These are phyloP conservation scores for Pythium plurisporium DNA, from an alignment of 352 stramenopile genomes.

Conservation along the genomic window DNA sequence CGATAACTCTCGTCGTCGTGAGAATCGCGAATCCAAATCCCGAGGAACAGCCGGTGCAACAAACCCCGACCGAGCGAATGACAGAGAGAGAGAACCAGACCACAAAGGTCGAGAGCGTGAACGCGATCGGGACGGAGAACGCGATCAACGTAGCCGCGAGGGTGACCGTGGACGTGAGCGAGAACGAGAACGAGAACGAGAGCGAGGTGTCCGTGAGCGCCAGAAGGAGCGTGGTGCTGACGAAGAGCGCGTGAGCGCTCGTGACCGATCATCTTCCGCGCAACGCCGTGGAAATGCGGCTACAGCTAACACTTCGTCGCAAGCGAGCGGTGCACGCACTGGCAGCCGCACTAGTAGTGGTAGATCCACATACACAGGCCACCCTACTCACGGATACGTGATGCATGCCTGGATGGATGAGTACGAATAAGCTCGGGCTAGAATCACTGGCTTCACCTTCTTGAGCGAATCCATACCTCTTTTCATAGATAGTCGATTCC, in stretches of 20 bases:
- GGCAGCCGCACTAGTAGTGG: slow-evolving; percentile 3
- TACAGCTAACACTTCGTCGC: neutral
- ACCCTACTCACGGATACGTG: slow-evolving; percentile 40
- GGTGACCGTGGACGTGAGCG: slow-evolving; percentile 29
- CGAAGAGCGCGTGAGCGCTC: slow-evolving; percentile 13
- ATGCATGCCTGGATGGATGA: slow-evolving; percentile 73
- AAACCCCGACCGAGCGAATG: neutral
- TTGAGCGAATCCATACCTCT: neutral
- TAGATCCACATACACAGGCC: slow-evolving; percentile 1
- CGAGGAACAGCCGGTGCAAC: slow-evolving; percentile 14
- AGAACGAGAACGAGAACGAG: slow-evolving; percentile 5
- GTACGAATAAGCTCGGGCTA: slow-evolving; percentile 13
- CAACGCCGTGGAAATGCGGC: slow-evolving; percentile 16
- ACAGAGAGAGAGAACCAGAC: slow-evolving; percentile 8
- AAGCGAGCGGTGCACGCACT: slow-evolving; percentile 1
- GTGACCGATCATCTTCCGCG: slow-evolving; percentile 18
- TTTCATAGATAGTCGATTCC: neutral
- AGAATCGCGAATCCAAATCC: slow-evolving; percentile 16
- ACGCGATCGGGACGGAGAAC: slow-evolving; percentile 21
- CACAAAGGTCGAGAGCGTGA: slow-evolving; percentile 20
- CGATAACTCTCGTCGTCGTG: slow-evolving; percentile 11
- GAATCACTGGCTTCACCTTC: too few species aligned
- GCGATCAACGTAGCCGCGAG: slow-evolving; percentile 12
- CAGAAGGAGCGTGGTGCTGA: slow-evolving; percentile 14
- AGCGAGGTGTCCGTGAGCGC: slow-evolving; percentile 20